phyloP scores from a whole-genome alignment of 768 basidiomycete species.

The Trametes cinnabarina region DNA sequence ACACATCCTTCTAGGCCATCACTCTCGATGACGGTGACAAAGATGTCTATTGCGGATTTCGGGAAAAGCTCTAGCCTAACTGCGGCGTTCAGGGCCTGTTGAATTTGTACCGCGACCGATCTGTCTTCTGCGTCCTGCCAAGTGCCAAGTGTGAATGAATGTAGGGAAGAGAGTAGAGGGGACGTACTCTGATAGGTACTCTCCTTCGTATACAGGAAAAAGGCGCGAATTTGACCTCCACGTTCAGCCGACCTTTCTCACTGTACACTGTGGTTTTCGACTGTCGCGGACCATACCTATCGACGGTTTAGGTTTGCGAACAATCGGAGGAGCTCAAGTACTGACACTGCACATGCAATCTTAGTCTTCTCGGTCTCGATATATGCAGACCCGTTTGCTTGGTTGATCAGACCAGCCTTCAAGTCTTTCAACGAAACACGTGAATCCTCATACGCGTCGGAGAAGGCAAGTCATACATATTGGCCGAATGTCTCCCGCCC shows the following conservation, averaged over 20 bases:
- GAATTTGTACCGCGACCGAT: conserved; percentile 76
- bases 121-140: conserved; percentile 90
- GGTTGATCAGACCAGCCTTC: conserved; percentile 84
- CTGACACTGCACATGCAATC: conserved; percentile 94
- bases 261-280: conserved; percentile 78
- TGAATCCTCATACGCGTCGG: conserved; percentile 1
- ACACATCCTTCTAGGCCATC: conserved; percentile 89
- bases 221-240: conserved; percentile 96
- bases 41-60: conserved; percentile 91
- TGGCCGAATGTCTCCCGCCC: conserved; percentile 67
- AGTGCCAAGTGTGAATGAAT: background rate
- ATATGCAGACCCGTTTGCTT: conserved; percentile 96
- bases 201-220: conserved; percentile 79
- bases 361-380: conserved; percentile 91
- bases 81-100: conserved; percentile 81
- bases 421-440: conserved; percentile 59
- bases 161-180: too few species aligned
- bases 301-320: background rate
- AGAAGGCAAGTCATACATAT: conserved; percentile 60
- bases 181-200: conserved; percentile 80
- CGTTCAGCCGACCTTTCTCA: conserved; percentile 85
- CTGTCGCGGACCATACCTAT: conserved; percentile 82
- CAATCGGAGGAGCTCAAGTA: conserved; percentile 18
- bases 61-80: conserved; percentile 89
- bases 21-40: conserved; percentile 86